A percentile compares a stretch with the other conserved stretches of the same genome.
phyloP scores from a whole-genome alignment of 75 land plant species.

The Cupressus sempervirens region DNA sequence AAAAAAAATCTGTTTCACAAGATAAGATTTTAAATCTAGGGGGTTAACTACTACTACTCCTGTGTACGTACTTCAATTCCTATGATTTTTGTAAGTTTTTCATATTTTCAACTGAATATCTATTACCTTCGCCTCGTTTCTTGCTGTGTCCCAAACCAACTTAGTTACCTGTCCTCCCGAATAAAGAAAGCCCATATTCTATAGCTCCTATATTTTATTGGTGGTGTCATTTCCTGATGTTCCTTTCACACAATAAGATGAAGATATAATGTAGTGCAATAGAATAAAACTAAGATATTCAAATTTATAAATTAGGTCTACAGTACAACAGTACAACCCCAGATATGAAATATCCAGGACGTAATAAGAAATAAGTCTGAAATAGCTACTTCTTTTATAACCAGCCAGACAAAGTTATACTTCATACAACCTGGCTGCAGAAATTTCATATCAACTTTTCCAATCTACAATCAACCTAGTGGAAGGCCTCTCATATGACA shows the following conservation, averaged over 20 bases:
- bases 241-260: background rate
- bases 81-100: background rate
- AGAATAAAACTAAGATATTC: background rate
- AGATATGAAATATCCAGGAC: slow-evolving; percentile 9
- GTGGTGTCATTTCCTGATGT: background rate
- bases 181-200: background rate
- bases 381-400: background rate
- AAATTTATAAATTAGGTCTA: slow-evolving; percentile 3
- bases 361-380: slow-evolving; percentile 5
- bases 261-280: background rate
- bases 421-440: slow-evolving; percentile 8
- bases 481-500: slow-evolving; percentile 10
- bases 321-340: slow-evolving; percentile 10
- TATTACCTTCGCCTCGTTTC: background rate
- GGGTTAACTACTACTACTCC: background rate
- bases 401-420: slow-evolving; percentile 12
- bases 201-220: background rate
- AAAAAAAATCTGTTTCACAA: background rate
- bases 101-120: background rate
- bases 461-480: slow-evolving; percentile 10
- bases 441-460: slow-evolving; percentile 4
- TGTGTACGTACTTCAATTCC: background rate
- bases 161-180: background rate
- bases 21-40: background rate
- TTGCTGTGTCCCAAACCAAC: background rate